Percentiles rank a stretch among this genome's conserved stretches.
phyloP scores from a whole-genome alignment of 2,329 filamentous ascomycete species.

The Calonectria honghensis region DNA sequence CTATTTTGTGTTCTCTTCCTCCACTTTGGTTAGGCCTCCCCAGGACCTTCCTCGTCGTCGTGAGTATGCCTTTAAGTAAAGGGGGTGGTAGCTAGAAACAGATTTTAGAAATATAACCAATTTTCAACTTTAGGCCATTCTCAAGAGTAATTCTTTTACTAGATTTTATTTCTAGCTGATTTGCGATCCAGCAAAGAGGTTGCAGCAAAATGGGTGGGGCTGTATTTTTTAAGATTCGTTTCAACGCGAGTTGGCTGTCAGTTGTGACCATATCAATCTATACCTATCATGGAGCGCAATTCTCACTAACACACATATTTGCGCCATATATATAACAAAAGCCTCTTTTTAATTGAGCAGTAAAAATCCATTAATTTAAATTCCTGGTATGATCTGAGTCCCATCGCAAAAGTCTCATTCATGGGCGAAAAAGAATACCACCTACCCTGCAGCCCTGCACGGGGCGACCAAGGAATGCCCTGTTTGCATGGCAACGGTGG shows the following conservation, averaged over 20 bases:
- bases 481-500: background rate
- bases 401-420: background rate
- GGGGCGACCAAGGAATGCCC: background rate
- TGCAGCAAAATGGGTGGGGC: background rate
- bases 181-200: background rate
- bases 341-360: background rate
- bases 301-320: background rate
- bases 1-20: background rate
- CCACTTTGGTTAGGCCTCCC: background rate
- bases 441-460: background rate
- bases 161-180: background rate
- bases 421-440: background rate
- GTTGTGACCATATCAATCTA: too few relatives aligned
- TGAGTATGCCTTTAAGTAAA: too few relatives aligned
- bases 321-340: background rate
- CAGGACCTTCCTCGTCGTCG: background rate
- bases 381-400: background rate
- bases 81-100: too few relatives aligned
- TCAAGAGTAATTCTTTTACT: background rate
- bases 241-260: too few relatives aligned
- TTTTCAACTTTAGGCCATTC: background rate
- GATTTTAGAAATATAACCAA: rapidly evolving
- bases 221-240: too few relatives aligned
- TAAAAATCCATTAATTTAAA: background rate
- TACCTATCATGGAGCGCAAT: too few relatives aligned